A percentile compares a stretch with the other conserved stretches of the same genome.
Conservation (phyloP, 441 rosid species). For the Cnidoscolus chayamansa region DNA sequence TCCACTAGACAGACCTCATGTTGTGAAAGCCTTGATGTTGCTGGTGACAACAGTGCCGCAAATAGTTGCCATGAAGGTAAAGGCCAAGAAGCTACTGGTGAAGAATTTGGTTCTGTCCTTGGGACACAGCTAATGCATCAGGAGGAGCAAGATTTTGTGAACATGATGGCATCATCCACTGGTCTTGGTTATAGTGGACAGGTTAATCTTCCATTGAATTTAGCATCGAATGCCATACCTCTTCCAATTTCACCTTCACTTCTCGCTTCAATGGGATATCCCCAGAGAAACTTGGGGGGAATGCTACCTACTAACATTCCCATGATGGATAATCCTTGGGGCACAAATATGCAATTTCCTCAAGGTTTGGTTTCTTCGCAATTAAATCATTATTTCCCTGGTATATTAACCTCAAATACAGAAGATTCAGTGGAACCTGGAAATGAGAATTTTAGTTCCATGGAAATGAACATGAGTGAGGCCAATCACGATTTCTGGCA, state of each 20-base stretch:
- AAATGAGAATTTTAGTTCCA: conserved; percentile 43
- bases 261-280: conserved; percentile 65
- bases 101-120: conserved; percentile 48
- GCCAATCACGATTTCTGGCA: conserved; percentile 61
- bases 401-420: conserved; percentile 42
- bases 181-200: conserved; percentile 74
- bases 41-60: conserved; percentile 45
- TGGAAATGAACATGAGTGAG: conserved; percentile 45
- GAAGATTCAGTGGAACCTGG: conserved; percentile 51
- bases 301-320: conserved; percentile 57
- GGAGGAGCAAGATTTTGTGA: conserved; percentile 78
- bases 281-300: conserved; percentile 63
- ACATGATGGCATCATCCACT: conserved; percentile 55
- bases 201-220: conserved; percentile 58
- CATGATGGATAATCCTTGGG: conserved; percentile 58
- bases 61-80: conserved; percentile 48
- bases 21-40: conserved; percentile 40
- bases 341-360: conserved; percentile 58
- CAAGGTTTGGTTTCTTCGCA: conserved; percentile 60
- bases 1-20: conserved; percentile 44
- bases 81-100: conserved; percentile 42
- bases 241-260: conserved; percentile 53
- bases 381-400: conserved; percentile 55
- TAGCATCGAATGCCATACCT: conserved; percentile 61
- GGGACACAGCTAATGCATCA: conserved; percentile 68